These are phyloP conservation scores for Cardamine occulta DNA, from an alignment of 345 rosid genomes.

Conservation along the genomic window DNA sequence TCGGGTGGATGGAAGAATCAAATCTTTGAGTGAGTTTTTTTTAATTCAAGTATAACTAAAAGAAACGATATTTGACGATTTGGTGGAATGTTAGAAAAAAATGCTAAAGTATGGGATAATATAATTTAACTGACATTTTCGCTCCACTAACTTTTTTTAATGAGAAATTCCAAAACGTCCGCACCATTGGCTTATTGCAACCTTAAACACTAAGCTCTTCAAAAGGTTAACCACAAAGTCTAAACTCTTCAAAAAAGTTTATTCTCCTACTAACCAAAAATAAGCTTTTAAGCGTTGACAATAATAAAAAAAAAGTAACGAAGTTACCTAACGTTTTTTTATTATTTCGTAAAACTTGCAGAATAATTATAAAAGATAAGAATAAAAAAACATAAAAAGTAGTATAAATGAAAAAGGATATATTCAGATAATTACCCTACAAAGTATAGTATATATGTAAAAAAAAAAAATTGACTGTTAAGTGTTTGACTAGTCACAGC, in stretches of 20 bases:
- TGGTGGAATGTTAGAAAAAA: conserved; percentile 23
- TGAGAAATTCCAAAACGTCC: conserved; percentile 26
- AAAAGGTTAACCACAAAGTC: conserved; percentile 14
- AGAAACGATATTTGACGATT: not conserved
- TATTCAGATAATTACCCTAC: too few species aligned
- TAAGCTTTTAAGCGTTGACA: conserved; percentile 15
- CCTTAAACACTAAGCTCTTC: conserved; percentile 11
- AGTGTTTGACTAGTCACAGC: not conserved
- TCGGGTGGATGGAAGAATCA: conserved; percentile 14
- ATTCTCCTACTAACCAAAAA: conserved; percentile 16
- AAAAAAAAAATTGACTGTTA: not conserved
- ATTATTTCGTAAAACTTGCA: not conserved
- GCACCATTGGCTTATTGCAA: conserved; percentile 22
- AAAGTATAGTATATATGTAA: too few species aligned
- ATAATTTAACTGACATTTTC: conserved; percentile 20
- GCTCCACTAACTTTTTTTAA: conserved; percentile 26
- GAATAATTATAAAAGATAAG: too few species aligned
- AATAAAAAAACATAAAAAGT: too few species aligned
- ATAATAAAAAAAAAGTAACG: not conserved
- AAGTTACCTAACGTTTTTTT: not conserved
- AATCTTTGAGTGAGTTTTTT: conserved; percentile 3
- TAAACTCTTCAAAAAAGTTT: conserved; percentile 18
- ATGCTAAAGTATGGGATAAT: conserved; percentile 24
- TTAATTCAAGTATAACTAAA: not conserved
- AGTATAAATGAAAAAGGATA: too few species aligned